phyloP scores from a whole-genome alignment of 805 yeast genomes.

The Wickerhamomyces rabaulensis region DNA sequence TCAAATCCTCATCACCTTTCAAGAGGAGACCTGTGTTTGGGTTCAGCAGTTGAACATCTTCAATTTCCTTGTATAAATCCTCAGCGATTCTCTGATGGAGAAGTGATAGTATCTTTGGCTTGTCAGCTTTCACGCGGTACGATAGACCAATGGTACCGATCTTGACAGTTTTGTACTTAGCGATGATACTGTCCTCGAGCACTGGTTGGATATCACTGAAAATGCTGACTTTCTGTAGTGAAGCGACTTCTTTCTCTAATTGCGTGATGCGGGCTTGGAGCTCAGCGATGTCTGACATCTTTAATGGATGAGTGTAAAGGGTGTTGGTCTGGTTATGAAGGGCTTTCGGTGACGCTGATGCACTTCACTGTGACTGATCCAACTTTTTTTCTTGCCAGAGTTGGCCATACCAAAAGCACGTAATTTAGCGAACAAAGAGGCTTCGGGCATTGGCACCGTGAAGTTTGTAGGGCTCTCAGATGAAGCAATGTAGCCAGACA shows the following conservation, averaged over 20 bases:
- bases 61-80: slow-evolving; percentile 15
- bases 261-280: slow-evolving; percentile 11
- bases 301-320: not conserved
- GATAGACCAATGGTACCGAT: slow-evolving; percentile 15
- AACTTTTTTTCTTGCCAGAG: no score
- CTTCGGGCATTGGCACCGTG: no score
- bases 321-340: no score
- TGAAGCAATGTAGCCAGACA: no score
- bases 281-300: slow-evolving; percentile 1
- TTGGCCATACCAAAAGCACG: not conserved
- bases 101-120: slow-evolving; percentile 12
- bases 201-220: slow-evolving; percentile 23
- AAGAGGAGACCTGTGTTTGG: slow-evolving; percentile 16
- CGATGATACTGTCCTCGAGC: slow-evolving; percentile 12
- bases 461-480: no score
- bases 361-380: no score
- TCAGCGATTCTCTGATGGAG: slow-evolving; percentile 17
- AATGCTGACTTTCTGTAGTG: slow-evolving; percentile 19
- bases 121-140: slow-evolving; percentile 14
- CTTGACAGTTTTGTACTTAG: slow-evolving; percentile 14
- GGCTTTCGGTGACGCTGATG: no score
- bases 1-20: slow-evolving; percentile 12
- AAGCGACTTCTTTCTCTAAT: slow-evolving; percentile 18
- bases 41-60: slow-evolving; percentile 14
- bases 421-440: no score